These are phyloP conservation scores for Austroboletus rostrupii DNA, from an alignment of 1,284 basidiomycete species.

Conservation along the genomic window DNA sequence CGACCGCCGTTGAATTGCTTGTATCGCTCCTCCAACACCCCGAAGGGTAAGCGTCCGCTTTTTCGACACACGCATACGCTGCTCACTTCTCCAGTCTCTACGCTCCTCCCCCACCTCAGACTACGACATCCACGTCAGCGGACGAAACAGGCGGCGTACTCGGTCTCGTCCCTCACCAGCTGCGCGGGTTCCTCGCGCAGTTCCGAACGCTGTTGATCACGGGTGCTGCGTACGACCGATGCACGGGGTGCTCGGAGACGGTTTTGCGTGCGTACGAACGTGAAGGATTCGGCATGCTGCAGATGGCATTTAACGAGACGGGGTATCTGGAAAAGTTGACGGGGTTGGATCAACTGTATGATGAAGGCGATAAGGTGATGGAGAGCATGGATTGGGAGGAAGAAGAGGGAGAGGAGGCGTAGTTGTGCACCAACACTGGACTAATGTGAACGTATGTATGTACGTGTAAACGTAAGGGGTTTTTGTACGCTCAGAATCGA, in stretches of 20 bases:
- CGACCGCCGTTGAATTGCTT: constrained; percentile 89
- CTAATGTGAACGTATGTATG: no score
- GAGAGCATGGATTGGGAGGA: constrained; percentile 76
- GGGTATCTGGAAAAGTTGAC: constrained; percentile 81
- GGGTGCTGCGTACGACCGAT: constrained; percentile 82
- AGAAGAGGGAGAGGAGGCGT: constrained; percentile 40
- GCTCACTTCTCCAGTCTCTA: constrained; percentile 45
- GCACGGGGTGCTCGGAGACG: constrained; percentile 85
- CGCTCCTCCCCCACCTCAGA: constrained; percentile 55
- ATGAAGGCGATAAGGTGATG: constrained; percentile 73
- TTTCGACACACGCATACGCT: neutral
- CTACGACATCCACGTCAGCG: neutral
- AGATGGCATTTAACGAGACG: constrained; percentile 81
- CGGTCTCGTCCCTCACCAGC: constrained; percentile 89
- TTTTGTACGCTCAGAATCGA: no score
- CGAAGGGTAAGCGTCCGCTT: constrained; percentile 55
- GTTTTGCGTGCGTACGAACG: constrained; percentile 75
- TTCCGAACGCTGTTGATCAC: constrained; percentile 84
- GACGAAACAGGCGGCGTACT: constrained; percentile 51
- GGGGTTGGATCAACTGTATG: constrained; percentile 81
- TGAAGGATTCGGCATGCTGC: constrained; percentile 76
- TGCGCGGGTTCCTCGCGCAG: constrained; percentile 85
- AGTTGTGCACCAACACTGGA: no score
- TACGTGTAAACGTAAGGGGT: no score
- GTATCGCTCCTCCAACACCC: constrained; percentile 90